Evolutionary conservation across 169 alveolate genomes (phyloP), one percentile per base, ranked within the genome.

Genomic region (Plasmodium chabaudi): DNA sequence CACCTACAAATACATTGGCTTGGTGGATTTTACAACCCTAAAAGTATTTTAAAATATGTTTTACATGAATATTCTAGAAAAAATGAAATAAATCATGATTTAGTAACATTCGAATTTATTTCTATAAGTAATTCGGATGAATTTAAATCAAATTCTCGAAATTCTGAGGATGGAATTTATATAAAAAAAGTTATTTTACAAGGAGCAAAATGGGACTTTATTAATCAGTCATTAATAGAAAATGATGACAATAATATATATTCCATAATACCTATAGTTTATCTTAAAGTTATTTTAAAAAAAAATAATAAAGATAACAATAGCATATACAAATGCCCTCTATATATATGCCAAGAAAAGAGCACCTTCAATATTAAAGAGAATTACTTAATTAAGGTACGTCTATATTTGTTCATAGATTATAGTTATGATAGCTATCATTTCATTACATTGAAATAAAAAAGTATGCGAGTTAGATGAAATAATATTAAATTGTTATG

Each of bases 201-300:
- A 94, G 99, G 99, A 25, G 99, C 98, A 15, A 93, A 94, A 67
- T 98, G 99, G 99, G 97, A 98, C 86, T 68, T 87, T 15, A 98
- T 96, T 51, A 96, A 94, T 75, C 94, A 93, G 25, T 87, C 93
- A 49, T 89, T 97, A 60, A 87, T 89, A 59, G 99, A 97, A 73
- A 97, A 98, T 49, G 98, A 96, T 64, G 97, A 97, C 19, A 97
- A 96, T 97, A 96, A 96, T 84, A 92, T 97, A 25, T 87, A 84
- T 65, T 93, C 92, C 47, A 93, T 89, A 49, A 96, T 98, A 97
- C 99, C 99, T 21, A 95, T 96, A 1, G 94, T 97, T 27, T 97
- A 96, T 87, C 94, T 98, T 86, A 97, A 97, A 92, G 99, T 99
- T 2, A 97, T 96, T 53, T 94, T 95, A 72, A 95, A 93, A 88